Conservation (phyloP, 1,284 basidiomycete genomes). For the Lignosus rhinocerotis region DNA sequence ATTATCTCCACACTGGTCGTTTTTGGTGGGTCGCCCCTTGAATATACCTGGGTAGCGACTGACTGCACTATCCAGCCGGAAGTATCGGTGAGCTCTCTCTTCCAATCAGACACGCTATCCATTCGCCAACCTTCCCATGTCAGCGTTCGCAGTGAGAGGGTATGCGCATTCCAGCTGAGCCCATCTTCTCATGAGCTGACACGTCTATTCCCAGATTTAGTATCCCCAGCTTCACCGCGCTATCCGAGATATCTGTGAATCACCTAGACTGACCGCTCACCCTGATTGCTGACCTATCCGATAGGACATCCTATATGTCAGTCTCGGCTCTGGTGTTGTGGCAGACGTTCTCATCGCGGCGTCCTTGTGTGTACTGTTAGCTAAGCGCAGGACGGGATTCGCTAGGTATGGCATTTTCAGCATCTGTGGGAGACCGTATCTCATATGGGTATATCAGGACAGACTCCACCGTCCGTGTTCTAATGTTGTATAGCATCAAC, state of each 20-base stretch:
- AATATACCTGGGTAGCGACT: too few relatives aligned
- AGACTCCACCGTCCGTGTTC: conserved; percentile 11
- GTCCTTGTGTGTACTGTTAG: conserved; percentile 10
- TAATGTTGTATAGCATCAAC: conserved; percentile 20
- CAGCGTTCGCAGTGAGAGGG: conserved; percentile 22
- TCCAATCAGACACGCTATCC: too few relatives aligned
- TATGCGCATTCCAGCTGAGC: background rate
- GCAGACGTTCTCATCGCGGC: conserved; percentile 16
- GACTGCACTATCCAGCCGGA: conserved; percentile 8
- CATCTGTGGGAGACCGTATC: background rate
- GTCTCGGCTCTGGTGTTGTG: conserved; percentile 10
- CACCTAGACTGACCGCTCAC: too few relatives aligned
- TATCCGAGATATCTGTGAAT: conserved; percentile 17
- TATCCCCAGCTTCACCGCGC: conserved; percentile 6
- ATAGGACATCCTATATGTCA: conserved; percentile 13
- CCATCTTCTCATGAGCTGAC: background rate
- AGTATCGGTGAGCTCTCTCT: conserved; percentile 16
- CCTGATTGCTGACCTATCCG: background rate
- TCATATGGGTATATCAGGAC: conserved; percentile 1
- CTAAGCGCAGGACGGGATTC: conserved; percentile 11
- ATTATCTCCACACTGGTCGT: conserved; percentile 12
- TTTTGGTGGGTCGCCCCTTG: conserved; percentile 10
- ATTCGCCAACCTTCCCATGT: background rate
- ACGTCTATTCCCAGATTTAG: conserved; percentile 3
- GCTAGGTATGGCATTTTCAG: conserved; percentile 1